Conservation (phyloP, 2,329 filamentous ascomycete genomes). For the Trichoderma brevicompactum region DNA sequence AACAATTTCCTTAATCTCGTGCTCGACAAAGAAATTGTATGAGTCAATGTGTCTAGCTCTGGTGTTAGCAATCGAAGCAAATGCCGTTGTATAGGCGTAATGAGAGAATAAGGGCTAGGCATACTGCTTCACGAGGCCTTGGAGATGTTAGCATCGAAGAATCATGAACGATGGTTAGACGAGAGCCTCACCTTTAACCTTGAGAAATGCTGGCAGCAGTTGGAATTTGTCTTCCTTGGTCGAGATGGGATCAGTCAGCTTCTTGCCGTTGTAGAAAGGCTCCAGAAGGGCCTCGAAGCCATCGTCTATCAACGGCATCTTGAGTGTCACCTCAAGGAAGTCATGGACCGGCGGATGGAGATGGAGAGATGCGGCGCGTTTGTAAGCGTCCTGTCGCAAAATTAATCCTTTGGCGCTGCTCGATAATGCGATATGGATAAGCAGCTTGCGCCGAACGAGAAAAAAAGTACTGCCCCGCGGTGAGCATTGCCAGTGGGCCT, state of each 20-base stretch:
- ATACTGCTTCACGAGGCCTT: slow-evolving; percentile 83
- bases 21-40: slow-evolving; percentile 97
- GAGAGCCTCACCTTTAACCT: slow-evolving; percentile 75
- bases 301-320: slow-evolving; percentile 62
- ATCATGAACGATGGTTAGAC: not conserved
- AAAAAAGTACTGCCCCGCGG: slow-evolving; percentile 30
- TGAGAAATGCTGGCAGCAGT: slow-evolving; percentile 92
- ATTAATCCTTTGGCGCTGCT: slow-evolving; percentile 12
- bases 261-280: slow-evolving; percentile 71
- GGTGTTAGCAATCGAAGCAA: slow-evolving; percentile 29
- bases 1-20: slow-evolving; percentile 96
- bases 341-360: slow-evolving; percentile 35
- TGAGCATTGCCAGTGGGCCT: not conserved
- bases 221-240: slow-evolving; percentile 91
- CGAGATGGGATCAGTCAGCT: slow-evolving; percentile 66
- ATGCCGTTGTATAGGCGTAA: not conserved
- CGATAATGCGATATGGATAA: slow-evolving; percentile 28
- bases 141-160: slow-evolving; percentile 11
- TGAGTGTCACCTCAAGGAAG: slow-evolving; percentile 40
- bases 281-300: slow-evolving; percentile 69
- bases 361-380: slow-evolving; percentile 24
- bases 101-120: slow-evolving; percentile 34
- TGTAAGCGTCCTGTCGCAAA: not conserved
- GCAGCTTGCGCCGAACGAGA: slow-evolving; percentile 22
- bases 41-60: slow-evolving; percentile 79